Evolutionary conservation across 192 early-diverging fungal species (phyloP).

Genomic region (Phlyctochytrium arcticum): DNA sequence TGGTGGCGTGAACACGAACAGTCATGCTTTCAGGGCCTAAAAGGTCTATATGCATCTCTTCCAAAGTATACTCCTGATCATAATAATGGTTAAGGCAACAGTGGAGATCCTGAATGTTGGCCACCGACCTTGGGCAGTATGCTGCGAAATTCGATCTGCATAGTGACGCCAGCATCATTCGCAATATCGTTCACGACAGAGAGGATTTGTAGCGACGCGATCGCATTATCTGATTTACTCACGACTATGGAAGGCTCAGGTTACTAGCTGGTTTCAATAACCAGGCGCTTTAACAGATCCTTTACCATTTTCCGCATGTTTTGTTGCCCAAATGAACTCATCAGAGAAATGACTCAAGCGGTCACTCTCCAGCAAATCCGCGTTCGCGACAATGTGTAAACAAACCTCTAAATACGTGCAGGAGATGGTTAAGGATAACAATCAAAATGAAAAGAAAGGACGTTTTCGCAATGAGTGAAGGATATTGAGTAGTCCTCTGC

Average conservation of each 20-base stretch:
- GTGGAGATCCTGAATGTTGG: not conserved
- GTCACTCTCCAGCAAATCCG: not conserved
- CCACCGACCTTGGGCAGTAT: conserved; percentile 46
- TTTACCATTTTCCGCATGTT: not conserved
- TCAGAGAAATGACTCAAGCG: not conserved
- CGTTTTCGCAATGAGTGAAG: not conserved
- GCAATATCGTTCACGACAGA: conserved; percentile 56
- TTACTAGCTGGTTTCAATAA: not conserved
- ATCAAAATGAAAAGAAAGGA: not conserved
- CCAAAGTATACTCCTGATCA: conserved; percentile 29
- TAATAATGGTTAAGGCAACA: not conserved
- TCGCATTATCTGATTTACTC: not conserved
- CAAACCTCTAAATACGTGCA: conserved; percentile 7
- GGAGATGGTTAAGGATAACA: not conserved
- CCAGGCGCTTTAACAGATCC: not conserved
- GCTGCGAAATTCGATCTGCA: conserved; percentile 53
- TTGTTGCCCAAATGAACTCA: not conserved
- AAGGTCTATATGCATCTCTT: conserved; percentile 1
- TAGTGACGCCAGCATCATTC: conserved; percentile 50
- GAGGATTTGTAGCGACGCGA: conserved; percentile 46
- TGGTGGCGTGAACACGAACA: conserved; percentile 25
- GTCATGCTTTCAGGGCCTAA: conserved; percentile 39
- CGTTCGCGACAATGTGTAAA: conserved; percentile 2
- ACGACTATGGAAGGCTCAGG: not conserved
- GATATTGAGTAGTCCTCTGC: not conserved